Conservation (phyloP, 345 rosid genomes). For the Sisymbrium altissimum region DNA sequence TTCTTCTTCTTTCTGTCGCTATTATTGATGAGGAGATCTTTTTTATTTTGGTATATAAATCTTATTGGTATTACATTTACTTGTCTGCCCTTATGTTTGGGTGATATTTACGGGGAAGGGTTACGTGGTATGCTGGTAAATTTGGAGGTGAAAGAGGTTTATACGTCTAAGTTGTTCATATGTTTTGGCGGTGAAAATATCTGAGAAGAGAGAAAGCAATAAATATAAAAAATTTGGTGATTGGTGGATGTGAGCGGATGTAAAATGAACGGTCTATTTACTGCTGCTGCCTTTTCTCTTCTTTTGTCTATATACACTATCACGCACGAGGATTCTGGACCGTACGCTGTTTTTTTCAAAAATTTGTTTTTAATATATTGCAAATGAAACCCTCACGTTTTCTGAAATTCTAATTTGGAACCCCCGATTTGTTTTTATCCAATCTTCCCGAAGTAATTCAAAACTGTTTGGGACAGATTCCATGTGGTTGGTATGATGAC, state of each 20-base stretch:
- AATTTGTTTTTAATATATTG: neutral
- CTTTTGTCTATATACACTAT: neutral
- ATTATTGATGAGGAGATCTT: neutral
- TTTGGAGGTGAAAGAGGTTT: neutral
- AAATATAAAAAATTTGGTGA: neutral
- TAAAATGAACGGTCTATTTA: slow-evolving; percentile 25
- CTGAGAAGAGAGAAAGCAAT: neutral
- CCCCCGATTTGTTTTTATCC: neutral
- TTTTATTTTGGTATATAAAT: slow-evolving; percentile 4
- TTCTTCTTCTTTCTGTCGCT: neutral
- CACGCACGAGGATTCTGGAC: slow-evolving; percentile 16
- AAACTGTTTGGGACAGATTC: no score
- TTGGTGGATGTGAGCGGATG: slow-evolving; percentile 13
- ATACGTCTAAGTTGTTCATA: neutral
- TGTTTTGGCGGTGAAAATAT: slow-evolving; percentile 25
- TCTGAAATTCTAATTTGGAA: neutral
- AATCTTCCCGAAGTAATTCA: no score
- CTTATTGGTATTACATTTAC: neutral
- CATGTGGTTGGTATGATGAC: no score
- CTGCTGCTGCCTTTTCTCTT: neutral
- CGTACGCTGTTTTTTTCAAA: neutral
- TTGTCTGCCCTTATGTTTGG: neutral
- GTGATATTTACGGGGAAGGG: neutral
- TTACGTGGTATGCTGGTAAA: neutral
- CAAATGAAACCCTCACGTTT: neutral